Evolutionary conservation across 768 basidiomycete genomes (phyloP), one percentile per base, ranked within the genome.

Genomic region (Tricholoma matsutake): DNA sequence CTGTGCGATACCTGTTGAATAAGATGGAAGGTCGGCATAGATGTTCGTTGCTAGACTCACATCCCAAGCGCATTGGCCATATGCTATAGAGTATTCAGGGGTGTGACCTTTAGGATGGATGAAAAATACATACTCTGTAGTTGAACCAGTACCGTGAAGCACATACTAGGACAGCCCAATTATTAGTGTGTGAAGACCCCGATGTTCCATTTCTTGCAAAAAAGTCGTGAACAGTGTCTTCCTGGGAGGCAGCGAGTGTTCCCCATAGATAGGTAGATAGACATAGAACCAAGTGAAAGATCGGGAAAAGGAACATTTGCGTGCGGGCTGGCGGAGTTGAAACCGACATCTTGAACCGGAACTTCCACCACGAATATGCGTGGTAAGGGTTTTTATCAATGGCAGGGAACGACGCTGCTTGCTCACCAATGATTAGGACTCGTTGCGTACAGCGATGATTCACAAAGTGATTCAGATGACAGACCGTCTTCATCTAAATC

Each of bases 21-120:
- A 56, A 58, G 28, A 63, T n/a, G 57, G 14, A 25, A 28, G 13
- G 29, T 53, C 59, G 18, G 45, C 6, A 43, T 29, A 25, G 57
- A 49, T 22, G 41, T 8, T 10, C 41, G 7, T 6, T 11, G 25
- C n/a, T 13, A 35, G 11, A 68, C 83, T 67, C 69, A 93, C 96
- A 99, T 98, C 70, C 95, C 96, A 22, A 99, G 82, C 1, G 96
- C 92, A 75, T 98, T 99, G 8, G 97, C 88, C 94, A 98, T 98
- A 73, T 98, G 97, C 95, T 98, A 65, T n/a, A 45, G 22, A 37
- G 16, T 11, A 13, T 61, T 22, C 53, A 59, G 57, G 16, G 0
- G 18, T 9, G 10, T 31, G 13, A 39, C 2, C n/a, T n/a, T 0
- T 6, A 53, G 47, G 6, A 39, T 34, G 37, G 41, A 28, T 28